phyloP scores from a whole-genome alignment of 805 yeast species.

The Schwanniomyces pseudopolymorphus region DNA sequence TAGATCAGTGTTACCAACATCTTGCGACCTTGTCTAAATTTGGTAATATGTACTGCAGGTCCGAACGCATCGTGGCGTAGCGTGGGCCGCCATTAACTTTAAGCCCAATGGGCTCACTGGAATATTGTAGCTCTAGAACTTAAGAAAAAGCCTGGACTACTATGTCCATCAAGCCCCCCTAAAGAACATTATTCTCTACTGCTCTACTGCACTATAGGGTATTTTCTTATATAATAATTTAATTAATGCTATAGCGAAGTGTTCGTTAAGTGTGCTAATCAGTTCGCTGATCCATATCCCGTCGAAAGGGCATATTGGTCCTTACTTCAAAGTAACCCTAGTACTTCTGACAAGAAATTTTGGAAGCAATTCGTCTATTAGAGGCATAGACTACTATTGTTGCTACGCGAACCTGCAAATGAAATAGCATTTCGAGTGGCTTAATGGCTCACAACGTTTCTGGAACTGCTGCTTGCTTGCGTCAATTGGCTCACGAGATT shows the following conservation, averaged over 20 bases:
- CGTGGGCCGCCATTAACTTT: background rate
- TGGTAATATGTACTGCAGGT: background rate
- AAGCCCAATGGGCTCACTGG: background rate
- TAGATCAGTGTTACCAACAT: constrained; percentile 3
- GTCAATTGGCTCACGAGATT: background rate
- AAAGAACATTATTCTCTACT: no score
- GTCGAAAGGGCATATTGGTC: no score
- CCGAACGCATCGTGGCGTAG: background rate
- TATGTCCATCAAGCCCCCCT: no score
- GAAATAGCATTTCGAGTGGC: background rate
- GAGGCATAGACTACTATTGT: background rate
- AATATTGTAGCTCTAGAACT: background rate
- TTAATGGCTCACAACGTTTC: constrained; percentile 2
- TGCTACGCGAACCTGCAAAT: background rate
- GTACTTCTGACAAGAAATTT: background rate
- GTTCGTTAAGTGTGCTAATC: no score
- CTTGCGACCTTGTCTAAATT: background rate
- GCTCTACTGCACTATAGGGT: no score
- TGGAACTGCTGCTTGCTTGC: background rate
- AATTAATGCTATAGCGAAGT: no score
- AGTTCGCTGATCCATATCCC: no score
- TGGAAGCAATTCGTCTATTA: background rate
- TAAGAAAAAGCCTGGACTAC: no score
- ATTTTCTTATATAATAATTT: no score
- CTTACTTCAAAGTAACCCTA: background rate